These are phyloP conservation scores for Coemansia sp. DNA, from an alignment of 192 early-diverging fungal species.

Conservation along the genomic window DNA sequence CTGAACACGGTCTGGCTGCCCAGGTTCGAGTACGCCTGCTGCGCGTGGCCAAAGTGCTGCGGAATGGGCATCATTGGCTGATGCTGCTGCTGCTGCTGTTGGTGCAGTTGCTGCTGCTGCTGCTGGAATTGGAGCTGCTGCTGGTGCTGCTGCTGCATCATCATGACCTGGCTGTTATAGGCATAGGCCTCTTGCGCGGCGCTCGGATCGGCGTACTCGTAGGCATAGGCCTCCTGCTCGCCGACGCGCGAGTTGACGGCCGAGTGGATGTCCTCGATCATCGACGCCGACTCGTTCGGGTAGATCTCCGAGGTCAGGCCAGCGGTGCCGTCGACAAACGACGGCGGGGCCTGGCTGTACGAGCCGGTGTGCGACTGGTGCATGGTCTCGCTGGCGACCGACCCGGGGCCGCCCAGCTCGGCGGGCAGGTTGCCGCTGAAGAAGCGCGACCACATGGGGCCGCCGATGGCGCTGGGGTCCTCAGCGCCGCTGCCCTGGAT, in stretches of 20 bases:
- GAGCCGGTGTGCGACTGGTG: conserved; percentile 32
- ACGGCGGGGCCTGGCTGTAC: conserved; percentile 40
- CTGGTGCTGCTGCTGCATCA: conserved; percentile 37
- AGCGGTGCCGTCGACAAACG: conserved; percentile 48
- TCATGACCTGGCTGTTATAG: conserved; percentile 40
- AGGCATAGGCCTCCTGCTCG: conserved; percentile 49
- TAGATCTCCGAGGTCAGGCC: conserved; percentile 52
- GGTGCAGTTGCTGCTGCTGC: conserved; percentile 29
- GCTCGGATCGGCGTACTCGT: conserved; percentile 26
- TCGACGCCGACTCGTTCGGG: conserved; percentile 59
- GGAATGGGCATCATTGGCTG: conserved; percentile 53
- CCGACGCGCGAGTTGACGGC: conserved; percentile 61
- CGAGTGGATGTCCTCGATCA: conserved; percentile 59
- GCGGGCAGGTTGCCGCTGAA: conserved; percentile 68
- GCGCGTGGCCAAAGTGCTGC: conserved; percentile 24
- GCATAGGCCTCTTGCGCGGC: conserved; percentile 34
- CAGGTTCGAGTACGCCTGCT: conserved; percentile 53
- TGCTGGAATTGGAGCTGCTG: conserved; percentile 28
- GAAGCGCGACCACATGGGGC: conserved; percentile 80
- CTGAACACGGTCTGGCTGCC: conserved; percentile 54
- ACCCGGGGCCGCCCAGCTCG: conserved; percentile 69
- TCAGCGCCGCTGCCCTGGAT: conserved; percentile 51
- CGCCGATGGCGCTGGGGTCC: conserved; percentile 23
- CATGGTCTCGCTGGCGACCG: conserved; percentile 65
- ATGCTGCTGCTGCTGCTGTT: conserved; percentile 27